Evolutionary conservation across 108 stramenopile genomes (phyloP).

Genomic region (Craspedostauros australis): DNA sequence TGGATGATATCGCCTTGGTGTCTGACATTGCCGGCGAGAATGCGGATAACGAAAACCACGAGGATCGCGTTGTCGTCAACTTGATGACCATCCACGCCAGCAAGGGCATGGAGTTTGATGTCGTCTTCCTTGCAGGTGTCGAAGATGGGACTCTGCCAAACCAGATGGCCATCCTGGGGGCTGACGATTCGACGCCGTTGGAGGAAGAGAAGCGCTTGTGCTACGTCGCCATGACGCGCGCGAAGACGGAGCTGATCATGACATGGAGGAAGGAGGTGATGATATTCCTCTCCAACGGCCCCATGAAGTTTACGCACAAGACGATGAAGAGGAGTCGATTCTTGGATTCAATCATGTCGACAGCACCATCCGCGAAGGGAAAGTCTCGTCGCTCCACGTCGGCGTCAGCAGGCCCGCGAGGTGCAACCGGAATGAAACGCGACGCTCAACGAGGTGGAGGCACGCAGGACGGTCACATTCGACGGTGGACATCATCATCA

Average conservation of each 20-base stretch:
- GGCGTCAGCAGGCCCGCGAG: no score
- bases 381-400: no score
- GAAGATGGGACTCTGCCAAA: slow-evolving; percentile 84
- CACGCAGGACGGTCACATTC: no score
- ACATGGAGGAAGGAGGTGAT: slow-evolving; percentile 73
- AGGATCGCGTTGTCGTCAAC: slow-evolving; percentile 49
- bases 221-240: slow-evolving; percentile 93
- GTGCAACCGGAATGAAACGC: no score
- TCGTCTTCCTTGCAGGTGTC: slow-evolving; percentile 79
- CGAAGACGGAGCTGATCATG: slow-evolving; percentile 73
- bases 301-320: no score
- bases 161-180: slow-evolving; percentile 27
- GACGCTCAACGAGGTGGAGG: no score
- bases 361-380: no score
- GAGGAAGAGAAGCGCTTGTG: slow-evolving; percentile 85
- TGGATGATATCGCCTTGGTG: slow-evolving; percentile 78
- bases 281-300: slow-evolving; percentile 30
- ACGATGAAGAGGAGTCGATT: slow-evolving; percentile 53
- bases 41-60: slow-evolving; percentile 7
- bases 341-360: slow-evolving; percentile 43
- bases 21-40: slow-evolving; percentile 48
- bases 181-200: slow-evolving; percentile 57
- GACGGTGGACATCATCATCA: no score
- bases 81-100: slow-evolving; percentile 89
- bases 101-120: slow-evolving; percentile 91